Evolutionary conservation across 2,329 filamentous ascomycete species (phyloP), one percentile per base, ranked within the genome.

Genomic region (Fusarium sp.): DNA sequence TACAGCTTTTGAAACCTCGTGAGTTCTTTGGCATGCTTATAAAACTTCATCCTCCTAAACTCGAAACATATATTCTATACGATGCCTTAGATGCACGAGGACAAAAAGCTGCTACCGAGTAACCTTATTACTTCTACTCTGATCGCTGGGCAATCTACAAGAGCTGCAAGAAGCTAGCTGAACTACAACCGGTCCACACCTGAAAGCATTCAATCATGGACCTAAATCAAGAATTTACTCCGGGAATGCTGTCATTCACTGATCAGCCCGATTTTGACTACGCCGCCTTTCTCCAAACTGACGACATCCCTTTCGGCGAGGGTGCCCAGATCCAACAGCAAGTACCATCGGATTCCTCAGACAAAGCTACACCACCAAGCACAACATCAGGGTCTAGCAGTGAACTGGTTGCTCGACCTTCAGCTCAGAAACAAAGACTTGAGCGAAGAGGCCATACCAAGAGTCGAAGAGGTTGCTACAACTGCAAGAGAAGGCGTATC

Each of bases 401-500:
- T 28, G 73, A 77, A 55, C 28, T 79, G 10, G 72, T 57, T 51
- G 42, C 45, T 13, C 75, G 62, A 13, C 30, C 57, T 8, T 70
- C 76, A 11, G 39, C 69, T 9, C 75, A 78, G 67, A 79, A 76
- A 57, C 76, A 84, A 73, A 82, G 84, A 50, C 72, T 87, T 32
- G 88, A 89, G 78, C 83, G 90, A 63, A 86, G 89, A 70, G 90
- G 90, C 1, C 91, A 92, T 72, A 92, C 89, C 17, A 93, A 93
- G 80, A 91, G 89, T 57, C 86, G 91, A 30, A 84, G 87, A 22
- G 91, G 90, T 14, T 92, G 91, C 80, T 92, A 87, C 80, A 91
- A 91, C 79, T 93, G 91, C 83, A 92, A 92, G 81, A 85, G 88
- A 63, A 83, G 90, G 45, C 87, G 90, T 66, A 92, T 93, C 79